Evolutionary conservation across 164 flowering plant genomes (phyloP).

Genomic region (Nelumbo lutea): DNA sequence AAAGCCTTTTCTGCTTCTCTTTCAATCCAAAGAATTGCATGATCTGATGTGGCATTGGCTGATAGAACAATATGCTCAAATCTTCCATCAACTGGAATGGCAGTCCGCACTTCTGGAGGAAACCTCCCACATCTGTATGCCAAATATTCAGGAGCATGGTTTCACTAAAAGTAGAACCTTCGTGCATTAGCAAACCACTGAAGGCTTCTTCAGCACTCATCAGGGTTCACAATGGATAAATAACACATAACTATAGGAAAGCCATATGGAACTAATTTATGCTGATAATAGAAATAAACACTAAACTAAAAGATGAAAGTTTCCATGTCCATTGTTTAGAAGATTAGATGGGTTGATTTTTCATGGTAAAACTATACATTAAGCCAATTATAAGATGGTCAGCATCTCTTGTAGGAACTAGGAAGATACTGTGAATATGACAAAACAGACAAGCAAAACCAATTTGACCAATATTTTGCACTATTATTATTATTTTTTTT

Average conservation of each 20-base stretch:
- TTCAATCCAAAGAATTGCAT: slow-evolving; percentile 85
- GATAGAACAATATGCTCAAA: slow-evolving; percentile 94
- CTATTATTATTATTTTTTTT: too few species aligned
- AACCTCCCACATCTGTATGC: slow-evolving; percentile 82
- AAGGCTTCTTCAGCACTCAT: background rate
- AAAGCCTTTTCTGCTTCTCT: slow-evolving; percentile 80
- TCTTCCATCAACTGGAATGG: slow-evolving; percentile 93
- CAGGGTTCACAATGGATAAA: background rate
- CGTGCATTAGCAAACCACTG: background rate
- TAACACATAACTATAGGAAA: background rate
- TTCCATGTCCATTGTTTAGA: too few species aligned
- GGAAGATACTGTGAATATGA: too few species aligned
- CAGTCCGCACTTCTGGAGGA: slow-evolving; percentile 98
- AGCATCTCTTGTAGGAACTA: too few species aligned
- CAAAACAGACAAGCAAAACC: too few species aligned
- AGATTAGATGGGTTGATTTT: too few species aligned
- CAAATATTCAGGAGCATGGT: slow-evolving; percentile 11
- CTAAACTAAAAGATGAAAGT: too few species aligned
- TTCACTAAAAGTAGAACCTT: background rate
- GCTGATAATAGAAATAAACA: too few species aligned
- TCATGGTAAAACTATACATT: too few species aligned
- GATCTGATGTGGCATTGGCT: slow-evolving; percentile 88
- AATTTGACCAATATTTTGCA: too few species aligned
- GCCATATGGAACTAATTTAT: background rate
- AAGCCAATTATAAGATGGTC: too few species aligned